These are phyloP conservation scores for Carex sylvatica DNA, from an alignment of 202 grass and related monocot species.

Conservation along the genomic window DNA sequence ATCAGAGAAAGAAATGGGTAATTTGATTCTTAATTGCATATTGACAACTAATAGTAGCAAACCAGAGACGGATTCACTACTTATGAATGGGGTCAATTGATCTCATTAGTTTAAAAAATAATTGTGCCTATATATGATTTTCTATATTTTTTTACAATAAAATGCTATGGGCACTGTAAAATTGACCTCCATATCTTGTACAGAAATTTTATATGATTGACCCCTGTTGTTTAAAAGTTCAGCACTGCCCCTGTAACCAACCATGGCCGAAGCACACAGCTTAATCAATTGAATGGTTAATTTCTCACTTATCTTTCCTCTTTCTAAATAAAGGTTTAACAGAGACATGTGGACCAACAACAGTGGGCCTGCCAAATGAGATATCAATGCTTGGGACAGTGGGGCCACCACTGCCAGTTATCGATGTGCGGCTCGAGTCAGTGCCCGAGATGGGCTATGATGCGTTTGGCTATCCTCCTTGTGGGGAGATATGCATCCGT, in stretches of 20 bases:
- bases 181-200: too few relatives aligned
- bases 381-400: conserved; percentile 84
- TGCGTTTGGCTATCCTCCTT: conserved; percentile 50
- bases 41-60: not conserved
- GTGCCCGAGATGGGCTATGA: conserved; percentile 87
- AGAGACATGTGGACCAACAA: conserved; percentile 72
- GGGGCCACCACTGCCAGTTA: conserved; percentile 70
- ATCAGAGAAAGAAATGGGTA: not conserved
- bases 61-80: too few relatives aligned
- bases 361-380: conserved; percentile 73
- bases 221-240: too few relatives aligned
- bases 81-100: too few relatives aligned
- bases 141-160: too few relatives aligned
- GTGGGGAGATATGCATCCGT: conserved; percentile 81
- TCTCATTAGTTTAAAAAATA: too few relatives aligned
- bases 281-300: not conserved
- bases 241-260: too few relatives aligned
- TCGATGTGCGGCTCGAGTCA: conserved; percentile 58
- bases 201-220: too few relatives aligned
- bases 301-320: not conserved
- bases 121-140: too few relatives aligned
- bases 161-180: too few relatives aligned
- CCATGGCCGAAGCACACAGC: too few relatives aligned
- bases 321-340: conserved; percentile 58
- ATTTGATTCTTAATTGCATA: conserved; percentile 11